A percentile compares a stretch with the other conserved stretches of the same genome.
Evolutionary conservation across 2,329 filamentous ascomycete genomes (phyloP).

Genomic region (Cephalotrichum gorgonifer): DNA sequence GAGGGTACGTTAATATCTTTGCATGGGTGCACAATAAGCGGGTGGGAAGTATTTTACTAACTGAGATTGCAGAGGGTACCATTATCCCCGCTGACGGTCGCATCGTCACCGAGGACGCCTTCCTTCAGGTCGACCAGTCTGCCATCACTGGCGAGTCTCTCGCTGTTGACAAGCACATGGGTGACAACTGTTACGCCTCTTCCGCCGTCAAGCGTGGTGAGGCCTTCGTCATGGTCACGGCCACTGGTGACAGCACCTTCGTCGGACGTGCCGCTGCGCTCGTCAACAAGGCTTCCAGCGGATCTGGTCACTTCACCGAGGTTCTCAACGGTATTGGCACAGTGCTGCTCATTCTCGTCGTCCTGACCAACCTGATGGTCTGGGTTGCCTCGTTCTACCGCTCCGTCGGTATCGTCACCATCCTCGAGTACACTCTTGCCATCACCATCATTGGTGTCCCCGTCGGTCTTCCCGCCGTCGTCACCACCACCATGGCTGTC

Average conservation of each 20-base stretch:
- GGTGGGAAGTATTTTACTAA: neutral
- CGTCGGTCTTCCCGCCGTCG: constrained; percentile 85
- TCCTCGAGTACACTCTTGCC: constrained; percentile 75
- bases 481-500: constrained; percentile 91
- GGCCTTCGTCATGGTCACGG: constrained; percentile 70
- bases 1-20: constrained; percentile 43
- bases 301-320: constrained; percentile 81
- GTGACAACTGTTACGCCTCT: constrained; percentile 73
- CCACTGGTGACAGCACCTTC: constrained; percentile 83
- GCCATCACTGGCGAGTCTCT: constrained; percentile 87
- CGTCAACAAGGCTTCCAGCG: constrained; percentile 64
- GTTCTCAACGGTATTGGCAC: constrained; percentile 82
- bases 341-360: constrained; percentile 67
- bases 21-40: neutral
- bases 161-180: constrained; percentile 78
- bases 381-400: constrained; percentile 86
- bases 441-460: constrained; percentile 89
- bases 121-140: constrained; percentile 86
- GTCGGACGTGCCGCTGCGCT: constrained; percentile 82
- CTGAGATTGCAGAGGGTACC: constrained; percentile 44
- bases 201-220: constrained; percentile 87
- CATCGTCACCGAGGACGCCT: constrained; percentile 73
- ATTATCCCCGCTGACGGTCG: constrained; percentile 85
- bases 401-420: constrained; percentile 67
- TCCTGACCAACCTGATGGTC: constrained; percentile 70